Base-by-base conservation (phyloP, 2,329 filamentous ascomycete genomes). In the Curvularia lunata region DNA sequence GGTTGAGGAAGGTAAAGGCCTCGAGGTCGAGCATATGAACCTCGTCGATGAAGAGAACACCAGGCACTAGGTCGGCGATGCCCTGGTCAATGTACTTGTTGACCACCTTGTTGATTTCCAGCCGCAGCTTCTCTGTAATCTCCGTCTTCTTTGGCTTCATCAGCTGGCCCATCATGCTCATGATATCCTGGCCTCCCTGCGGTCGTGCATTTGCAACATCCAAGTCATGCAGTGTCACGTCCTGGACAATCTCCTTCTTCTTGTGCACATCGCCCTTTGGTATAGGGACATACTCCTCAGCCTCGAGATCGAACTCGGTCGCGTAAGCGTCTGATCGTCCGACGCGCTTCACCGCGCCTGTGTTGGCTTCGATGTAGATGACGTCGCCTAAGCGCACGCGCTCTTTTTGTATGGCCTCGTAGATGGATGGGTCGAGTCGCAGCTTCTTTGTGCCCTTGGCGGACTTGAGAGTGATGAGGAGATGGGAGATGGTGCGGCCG, bases 71-170 rank as follows among this genome's bases (percentile, higher is more conserved):
- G 81, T 99, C 95, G 6, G 95, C 95, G 30, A 98, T 92, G 61
- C 95, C 95, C 80, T 98, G 94, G 76, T 98, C 95, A 68, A 99
- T 99, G 80, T 98, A 99, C 78, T 94, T 92, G 84, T 92, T 97
- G 67, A 99, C 95, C 28, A 99, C 94, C 82, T 98, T 98, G 86
- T 99, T 97, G 82, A 99, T 98, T 81, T 99, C 95, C 54, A 86
- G 83, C 59, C 95, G 87, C 73, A 99, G 82, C 83, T 99, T 99
- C 80, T 99, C 95, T 28, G 95, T 99, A 73, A 99, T 98, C 78
- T 99, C 95, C 5, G 95, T 99, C 88, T 97, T 97, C 83, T 96
- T 96, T 61, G 95, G 95, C 85, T 98, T 98, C 92, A 98, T 97
- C 73, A 99, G 82, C 80, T 99, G 95, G 71, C 95, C 95, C 94